Evolutionary conservation across 1,284 basidiomycete species (phyloP).

Genomic region (Pterulicium gracile): DNA sequence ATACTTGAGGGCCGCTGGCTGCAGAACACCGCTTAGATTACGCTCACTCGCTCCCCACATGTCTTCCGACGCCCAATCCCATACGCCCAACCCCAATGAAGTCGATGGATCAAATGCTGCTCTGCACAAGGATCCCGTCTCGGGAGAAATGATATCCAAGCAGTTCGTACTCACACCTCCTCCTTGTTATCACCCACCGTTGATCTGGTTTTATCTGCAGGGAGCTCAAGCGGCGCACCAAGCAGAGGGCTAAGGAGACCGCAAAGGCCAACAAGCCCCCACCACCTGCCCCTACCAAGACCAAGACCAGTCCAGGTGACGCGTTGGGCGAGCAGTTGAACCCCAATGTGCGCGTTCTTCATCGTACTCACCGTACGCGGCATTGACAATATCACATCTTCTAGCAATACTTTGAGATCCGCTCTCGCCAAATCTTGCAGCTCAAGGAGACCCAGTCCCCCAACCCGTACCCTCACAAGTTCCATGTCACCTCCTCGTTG

Average conservation of each 20-base stretch:
- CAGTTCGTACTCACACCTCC: constrained; percentile 41
- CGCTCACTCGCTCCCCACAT: neutral
- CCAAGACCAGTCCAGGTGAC: constrained; percentile 22
- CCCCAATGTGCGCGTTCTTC: constrained; percentile 55
- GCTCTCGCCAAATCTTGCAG: constrained; percentile 80
- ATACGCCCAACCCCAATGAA: neutral
- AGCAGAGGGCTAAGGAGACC: constrained; percentile 79
- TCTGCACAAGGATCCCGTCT: constrained; percentile 77
- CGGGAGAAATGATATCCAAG: constrained; percentile 94
- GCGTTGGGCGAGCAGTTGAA: constrained; percentile 43
- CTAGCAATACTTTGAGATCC: constrained; percentile 95
- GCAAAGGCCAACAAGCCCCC: constrained; percentile 75
- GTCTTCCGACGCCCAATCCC: neutral
- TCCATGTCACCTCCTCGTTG: constrained; percentile 81
- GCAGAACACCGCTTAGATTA: neutral
- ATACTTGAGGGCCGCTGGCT: neutral
- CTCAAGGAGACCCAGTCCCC: constrained; percentile 80
- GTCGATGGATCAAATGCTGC: neutral
- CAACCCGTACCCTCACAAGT: constrained; percentile 99
- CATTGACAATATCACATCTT: too few relatives aligned
- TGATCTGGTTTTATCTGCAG: constrained; percentile 30
- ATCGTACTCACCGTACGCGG: too few relatives aligned
- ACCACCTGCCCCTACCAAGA: constrained; percentile 26
- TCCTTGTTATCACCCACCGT: constrained; percentile 17
- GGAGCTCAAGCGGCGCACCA: constrained; percentile 85